These are phyloP conservation scores for Fusarium zealandicum DNA, from an alignment of 2,329 filamentous ascomycete species.

Conservation along the genomic window DNA sequence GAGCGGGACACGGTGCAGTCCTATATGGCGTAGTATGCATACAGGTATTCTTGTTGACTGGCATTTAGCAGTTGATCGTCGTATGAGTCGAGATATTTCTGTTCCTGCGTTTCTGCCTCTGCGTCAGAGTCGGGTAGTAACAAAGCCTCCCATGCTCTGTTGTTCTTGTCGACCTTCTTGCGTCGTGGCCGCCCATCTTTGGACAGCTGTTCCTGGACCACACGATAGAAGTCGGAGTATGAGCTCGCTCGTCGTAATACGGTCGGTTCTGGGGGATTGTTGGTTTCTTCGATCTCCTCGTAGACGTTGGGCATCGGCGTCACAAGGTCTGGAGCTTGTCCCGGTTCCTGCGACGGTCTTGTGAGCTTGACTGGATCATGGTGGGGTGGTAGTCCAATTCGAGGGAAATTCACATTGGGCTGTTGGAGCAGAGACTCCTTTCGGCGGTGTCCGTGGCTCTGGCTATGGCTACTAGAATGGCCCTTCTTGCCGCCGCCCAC, in stretches of 20 bases:
- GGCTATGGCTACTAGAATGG: constrained; percentile 51
- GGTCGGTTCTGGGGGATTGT: constrained; percentile 71
- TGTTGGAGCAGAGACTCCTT: constrained; percentile 74
- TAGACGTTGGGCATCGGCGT: constrained; percentile 64
- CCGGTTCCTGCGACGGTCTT: constrained; percentile 56
- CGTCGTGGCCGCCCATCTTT: constrained; percentile 56
- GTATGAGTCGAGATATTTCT: constrained; percentile 45
- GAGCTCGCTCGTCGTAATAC: constrained; percentile 73
- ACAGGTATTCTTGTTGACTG: constrained; percentile 87
- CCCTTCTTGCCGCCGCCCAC: constrained; percentile 60
- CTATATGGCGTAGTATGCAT: constrained; percentile 46
- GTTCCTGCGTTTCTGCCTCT: constrained; percentile 38
- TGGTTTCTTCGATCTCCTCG: constrained; percentile 63
- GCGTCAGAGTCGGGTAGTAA: constrained; percentile 41
- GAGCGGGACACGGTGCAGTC: background rate
- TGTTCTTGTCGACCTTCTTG: constrained; percentile 50
- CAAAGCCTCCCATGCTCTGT: constrained; percentile 60
- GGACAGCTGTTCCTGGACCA: constrained; percentile 63
- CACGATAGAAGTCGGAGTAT: constrained; percentile 77
- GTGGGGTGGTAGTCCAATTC: constrained; percentile 19
- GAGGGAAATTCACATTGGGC: constrained; percentile 57
- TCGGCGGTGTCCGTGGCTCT: constrained; percentile 65
- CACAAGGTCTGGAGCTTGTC: constrained; percentile 58
- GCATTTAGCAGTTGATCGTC: constrained; percentile 77
- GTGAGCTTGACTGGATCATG: constrained; percentile 38